Evolutionary conservation across 345 rosid genomes (phyloP).

Genomic region (Bruguiera parviflora): DNA sequence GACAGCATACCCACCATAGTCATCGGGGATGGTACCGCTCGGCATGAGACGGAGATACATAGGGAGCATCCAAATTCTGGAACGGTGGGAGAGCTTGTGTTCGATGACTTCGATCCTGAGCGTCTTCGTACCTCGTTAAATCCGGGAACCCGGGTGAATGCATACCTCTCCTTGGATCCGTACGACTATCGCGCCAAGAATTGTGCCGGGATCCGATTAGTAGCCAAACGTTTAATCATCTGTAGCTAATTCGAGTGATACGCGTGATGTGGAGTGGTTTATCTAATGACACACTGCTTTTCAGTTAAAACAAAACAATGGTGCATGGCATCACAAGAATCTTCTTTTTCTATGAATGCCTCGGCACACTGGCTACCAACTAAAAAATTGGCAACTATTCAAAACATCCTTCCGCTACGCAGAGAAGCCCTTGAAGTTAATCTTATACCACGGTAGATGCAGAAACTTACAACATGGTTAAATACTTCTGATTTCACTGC

Average conservation of each 20-base stretch:
- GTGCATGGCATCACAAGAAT: too few relatives aligned
- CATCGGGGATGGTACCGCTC: slow-evolving; percentile 34
- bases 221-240: slow-evolving; percentile 57
- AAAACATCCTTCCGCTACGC: too few relatives aligned
- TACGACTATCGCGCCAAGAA: slow-evolving; percentile 58
- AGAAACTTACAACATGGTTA: neutral
- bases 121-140: slow-evolving; percentile 31
- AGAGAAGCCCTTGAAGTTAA: neutral
- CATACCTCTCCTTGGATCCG: slow-evolving; percentile 56
- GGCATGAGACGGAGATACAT: slow-evolving; percentile 52
- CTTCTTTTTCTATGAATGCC: too few relatives aligned
- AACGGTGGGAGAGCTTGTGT: slow-evolving; percentile 42
- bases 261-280: neutral
- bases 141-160: slow-evolving; percentile 50
- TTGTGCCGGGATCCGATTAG: slow-evolving; percentile 64
- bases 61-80: slow-evolving; percentile 52
- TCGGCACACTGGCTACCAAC: too few relatives aligned
- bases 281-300: neutral
- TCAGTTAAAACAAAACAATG: too few relatives aligned
- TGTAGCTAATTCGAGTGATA: slow-evolving; percentile 1
- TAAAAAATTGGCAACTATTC: too few relatives aligned
- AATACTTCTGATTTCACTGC: neutral
- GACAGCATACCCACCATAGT: slow-evolving; percentile 60
- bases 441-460: neutral
- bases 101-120: slow-evolving; percentile 34